A percentile compares a stretch with the other conserved stretches of the same genome.
Conservation (phyloP, 2,329 filamentous ascomycete genomes). For the Colletotrichum sp. region DNA sequence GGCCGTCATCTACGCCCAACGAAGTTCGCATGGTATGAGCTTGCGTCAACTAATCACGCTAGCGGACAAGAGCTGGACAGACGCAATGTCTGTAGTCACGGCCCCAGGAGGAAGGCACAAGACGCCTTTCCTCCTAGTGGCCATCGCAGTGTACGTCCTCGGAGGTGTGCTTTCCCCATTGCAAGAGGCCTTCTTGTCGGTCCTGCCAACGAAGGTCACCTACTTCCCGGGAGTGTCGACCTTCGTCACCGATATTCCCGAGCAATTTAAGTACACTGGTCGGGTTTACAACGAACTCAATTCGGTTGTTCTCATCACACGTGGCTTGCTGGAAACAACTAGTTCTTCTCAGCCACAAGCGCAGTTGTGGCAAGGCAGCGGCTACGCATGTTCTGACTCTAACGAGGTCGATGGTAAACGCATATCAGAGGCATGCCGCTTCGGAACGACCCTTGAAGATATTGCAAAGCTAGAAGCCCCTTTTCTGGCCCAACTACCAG, state of each 20-base stretch:
- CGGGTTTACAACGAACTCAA: accelerated
- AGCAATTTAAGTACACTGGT: not conserved
- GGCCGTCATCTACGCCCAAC: not conserved
- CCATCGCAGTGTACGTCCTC: not conserved
- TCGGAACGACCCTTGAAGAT: not conserved
- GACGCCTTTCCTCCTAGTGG: not conserved
- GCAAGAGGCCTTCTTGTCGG: not conserved
- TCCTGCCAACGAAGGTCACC: not conserved
- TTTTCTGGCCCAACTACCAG: not conserved
- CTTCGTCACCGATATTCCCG: not conserved
- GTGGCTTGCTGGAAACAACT: not conserved
- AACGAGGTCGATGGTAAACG: not conserved
- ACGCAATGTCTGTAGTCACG: not conserved
- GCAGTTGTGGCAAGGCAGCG: not conserved
- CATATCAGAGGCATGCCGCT: not conserved
- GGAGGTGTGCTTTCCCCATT: not conserved
- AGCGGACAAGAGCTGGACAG: not conserved
- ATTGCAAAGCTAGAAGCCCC: not conserved
- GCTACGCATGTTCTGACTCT: not conserved
- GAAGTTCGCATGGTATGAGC: not conserved
- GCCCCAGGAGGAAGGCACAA: not conserved
- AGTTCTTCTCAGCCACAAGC: not conserved
- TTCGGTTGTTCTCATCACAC: not conserved
- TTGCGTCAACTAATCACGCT: not conserved
- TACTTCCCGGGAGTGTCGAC: not conserved